Conservation (phyloP, 2,329 filamentous ascomycete species). For the Diplodia sapinea region DNA sequence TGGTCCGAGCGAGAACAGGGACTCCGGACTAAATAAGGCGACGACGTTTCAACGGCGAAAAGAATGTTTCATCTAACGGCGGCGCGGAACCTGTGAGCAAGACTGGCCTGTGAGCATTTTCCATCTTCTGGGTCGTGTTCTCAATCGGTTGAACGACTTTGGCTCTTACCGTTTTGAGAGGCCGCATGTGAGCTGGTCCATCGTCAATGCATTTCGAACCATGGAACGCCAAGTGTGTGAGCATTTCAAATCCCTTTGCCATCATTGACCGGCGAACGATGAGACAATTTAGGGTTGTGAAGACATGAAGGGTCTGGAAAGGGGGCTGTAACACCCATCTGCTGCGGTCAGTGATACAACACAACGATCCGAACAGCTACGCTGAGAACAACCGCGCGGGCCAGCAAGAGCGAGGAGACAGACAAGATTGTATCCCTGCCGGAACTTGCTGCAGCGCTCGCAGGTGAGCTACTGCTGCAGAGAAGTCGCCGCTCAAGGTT, state of each 20-base stretch:
- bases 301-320: neutral
- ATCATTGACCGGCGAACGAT: neutral
- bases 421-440: neutral
- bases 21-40: no score
- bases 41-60: no score
- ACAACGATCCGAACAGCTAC: neutral
- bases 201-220: neutral
- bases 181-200: neutral
- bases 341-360: neutral
- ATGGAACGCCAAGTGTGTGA: neutral
- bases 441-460: neutral
- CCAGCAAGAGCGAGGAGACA: neutral
- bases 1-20: neutral
- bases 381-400: neutral
- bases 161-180: neutral
- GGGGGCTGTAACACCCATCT: neutral
- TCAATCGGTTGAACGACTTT: neutral
- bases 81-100: no score
- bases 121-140: neutral
- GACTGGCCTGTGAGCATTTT: no score
- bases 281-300: neutral
- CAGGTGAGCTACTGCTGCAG: neutral
- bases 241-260: neutral
- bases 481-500: constrained; percentile 1
- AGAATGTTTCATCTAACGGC: no score